phyloP scores from a whole-genome alignment of 805 yeast species.

The Nakazawaea populi region DNA sequence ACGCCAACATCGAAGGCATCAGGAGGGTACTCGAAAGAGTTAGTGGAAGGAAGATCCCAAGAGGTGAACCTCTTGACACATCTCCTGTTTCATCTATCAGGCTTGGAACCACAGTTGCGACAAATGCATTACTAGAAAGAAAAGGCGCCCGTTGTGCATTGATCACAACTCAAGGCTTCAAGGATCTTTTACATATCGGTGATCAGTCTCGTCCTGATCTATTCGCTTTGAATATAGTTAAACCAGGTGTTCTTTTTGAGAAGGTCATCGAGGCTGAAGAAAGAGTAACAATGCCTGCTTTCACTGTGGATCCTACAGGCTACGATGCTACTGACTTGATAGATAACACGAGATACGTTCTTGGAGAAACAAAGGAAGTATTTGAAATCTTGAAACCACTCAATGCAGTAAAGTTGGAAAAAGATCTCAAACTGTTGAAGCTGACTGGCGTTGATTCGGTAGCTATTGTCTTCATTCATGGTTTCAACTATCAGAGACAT shows the following conservation, averaged over 20 bases:
- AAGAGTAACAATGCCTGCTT: constrained; percentile 33
- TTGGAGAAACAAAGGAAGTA: constrained; percentile 29
- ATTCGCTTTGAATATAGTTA: constrained; percentile 36
- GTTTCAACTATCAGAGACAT: constrained; percentile 28
- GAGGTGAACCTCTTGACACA: constrained; percentile 19
- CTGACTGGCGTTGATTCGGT: constrained; percentile 20
- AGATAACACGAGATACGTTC: constrained; percentile 20
- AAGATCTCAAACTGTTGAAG: constrained; percentile 9
- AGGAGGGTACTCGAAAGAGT: constrained; percentile 30
- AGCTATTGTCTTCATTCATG: constrained; percentile 31
- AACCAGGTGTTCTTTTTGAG: constrained; percentile 34
- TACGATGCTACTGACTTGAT: constrained; percentile 26
- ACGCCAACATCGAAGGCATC: constrained; percentile 42
- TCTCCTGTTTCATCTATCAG: constrained; percentile 28
- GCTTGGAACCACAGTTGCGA: constrained; percentile 41
- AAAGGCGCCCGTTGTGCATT: constrained; percentile 37
- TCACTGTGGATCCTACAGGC: constrained; percentile 33
- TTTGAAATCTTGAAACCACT: constrained; percentile 25
- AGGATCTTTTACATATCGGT: constrained; percentile 37
- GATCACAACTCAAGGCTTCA: constrained; percentile 38
- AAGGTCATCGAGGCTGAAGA: constrained; percentile 37
- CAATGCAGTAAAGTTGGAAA: constrained; percentile 19
- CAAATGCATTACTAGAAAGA: constrained; percentile 40
- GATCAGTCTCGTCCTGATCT: constrained; percentile 41
- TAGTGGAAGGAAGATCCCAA: constrained; percentile 21